These are phyloP conservation scores for Penicillium bialowiezense DNA, from an alignment of 495 filamentous ascomycete genomes.

Conservation along the genomic window DNA sequence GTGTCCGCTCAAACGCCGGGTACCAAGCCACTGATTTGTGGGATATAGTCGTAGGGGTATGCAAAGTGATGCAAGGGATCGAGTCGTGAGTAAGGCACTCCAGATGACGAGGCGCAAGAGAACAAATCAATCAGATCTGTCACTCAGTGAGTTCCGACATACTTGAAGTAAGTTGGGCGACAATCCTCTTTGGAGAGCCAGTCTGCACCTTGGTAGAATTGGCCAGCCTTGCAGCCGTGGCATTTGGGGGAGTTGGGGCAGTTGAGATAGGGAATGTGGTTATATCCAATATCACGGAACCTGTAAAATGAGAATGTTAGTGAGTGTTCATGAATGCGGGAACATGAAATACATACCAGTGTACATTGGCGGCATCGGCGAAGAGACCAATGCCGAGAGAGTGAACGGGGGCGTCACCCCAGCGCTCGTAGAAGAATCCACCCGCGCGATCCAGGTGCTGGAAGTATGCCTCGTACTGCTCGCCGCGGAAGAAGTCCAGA, in stretches of 20 bases:
- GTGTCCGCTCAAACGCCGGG: constrained; percentile 32
- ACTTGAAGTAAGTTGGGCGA: constrained; percentile 95
- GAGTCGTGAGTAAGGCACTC: constrained; percentile 15
- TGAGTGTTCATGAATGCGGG: constrained; percentile 1
- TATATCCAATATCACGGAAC: constrained; percentile 99
- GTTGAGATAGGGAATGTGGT: constrained; percentile 98
- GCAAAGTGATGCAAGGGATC: constrained; percentile 24
- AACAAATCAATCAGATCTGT: constrained; percentile 7
- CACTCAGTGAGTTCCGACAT: constrained; percentile 72
- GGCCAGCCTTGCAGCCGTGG: constrained; percentile 77
- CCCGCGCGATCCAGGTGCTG: constrained; percentile 91
- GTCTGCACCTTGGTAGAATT: constrained; percentile 81
- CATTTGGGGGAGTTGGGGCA: constrained; percentile 97
- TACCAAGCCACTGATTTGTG: constrained; percentile 20
- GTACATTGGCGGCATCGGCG: constrained; percentile 84
- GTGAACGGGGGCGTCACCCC: constrained; percentile 98
- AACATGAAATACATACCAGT: constrained; percentile 67
- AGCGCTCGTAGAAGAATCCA: constrained; percentile 98
- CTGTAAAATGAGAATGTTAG: constrained; percentile 41
- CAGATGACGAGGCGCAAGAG: constrained; percentile 8
- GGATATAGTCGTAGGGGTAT: constrained; percentile 30
- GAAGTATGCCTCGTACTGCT: constrained; percentile 93
- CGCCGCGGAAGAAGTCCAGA: constrained; percentile 90
- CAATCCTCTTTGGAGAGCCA: constrained; percentile 91
- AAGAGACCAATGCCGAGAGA: constrained; percentile 93